These are phyloP conservation scores for Colletotrichum coccodes DNA, from an alignment of 2,329 filamentous ascomycete species.

Conservation along the genomic window DNA sequence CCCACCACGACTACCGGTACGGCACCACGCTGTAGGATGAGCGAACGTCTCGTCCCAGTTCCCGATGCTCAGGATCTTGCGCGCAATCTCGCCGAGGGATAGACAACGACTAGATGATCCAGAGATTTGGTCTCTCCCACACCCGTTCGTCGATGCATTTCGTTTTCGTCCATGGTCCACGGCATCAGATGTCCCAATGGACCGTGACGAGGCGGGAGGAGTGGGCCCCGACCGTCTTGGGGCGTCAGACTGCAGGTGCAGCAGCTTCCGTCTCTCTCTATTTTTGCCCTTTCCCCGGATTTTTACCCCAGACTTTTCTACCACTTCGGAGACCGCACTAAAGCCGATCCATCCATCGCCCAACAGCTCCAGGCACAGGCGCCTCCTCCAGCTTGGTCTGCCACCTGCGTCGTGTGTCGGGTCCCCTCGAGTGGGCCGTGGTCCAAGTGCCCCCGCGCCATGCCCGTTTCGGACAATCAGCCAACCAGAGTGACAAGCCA, in stretches of 20 bases:
- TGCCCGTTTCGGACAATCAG: slow-evolving; percentile 26
- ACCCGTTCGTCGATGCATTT: background rate
- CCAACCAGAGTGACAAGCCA: background rate
- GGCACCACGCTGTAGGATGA: background rate
- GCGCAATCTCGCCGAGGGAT: background rate
- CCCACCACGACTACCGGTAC: slow-evolving; percentile 12
- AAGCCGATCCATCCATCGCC: slow-evolving; percentile 18
- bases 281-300: slow-evolving; percentile 29
- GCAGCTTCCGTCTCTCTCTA: background rate
- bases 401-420: background rate
- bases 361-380: background rate
- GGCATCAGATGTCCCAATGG: background rate
- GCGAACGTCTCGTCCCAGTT: background rate
- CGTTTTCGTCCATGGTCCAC: background rate
- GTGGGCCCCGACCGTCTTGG: background rate
- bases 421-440: background rate
- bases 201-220: background rate
- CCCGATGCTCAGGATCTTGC: slow-evolving; percentile 3
- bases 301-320: slow-evolving; percentile 29
- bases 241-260: background rate
- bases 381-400: background rate
- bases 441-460: background rate
- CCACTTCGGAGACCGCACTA: slow-evolving; percentile 23
- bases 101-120: background rate
- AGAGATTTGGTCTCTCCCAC: slow-evolving; percentile 2